Conservation (phyloP, 768 basidiomycete genomes). For the Porpolomopsis calyptriformis region DNA sequence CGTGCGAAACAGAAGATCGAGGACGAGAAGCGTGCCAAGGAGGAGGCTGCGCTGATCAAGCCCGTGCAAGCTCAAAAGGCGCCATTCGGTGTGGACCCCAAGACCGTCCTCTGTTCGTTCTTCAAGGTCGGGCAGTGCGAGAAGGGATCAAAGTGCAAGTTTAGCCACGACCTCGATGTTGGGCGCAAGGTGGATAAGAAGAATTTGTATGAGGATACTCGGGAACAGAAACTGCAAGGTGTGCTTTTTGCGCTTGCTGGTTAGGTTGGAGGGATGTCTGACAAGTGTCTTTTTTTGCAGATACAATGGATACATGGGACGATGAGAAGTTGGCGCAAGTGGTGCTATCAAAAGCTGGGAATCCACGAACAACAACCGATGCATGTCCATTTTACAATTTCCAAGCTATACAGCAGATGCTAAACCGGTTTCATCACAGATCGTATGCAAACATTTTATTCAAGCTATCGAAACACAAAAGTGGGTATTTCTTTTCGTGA, state of each 20-base stretch:
- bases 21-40: slow-evolving; percentile 75
- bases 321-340: slow-evolving; percentile 88
- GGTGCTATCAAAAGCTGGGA: slow-evolving; percentile 78
- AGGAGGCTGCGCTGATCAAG: slow-evolving; percentile 75
- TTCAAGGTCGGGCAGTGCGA: slow-evolving; percentile 90
- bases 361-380: slow-evolving; percentile 86
- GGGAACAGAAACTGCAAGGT: slow-evolving; percentile 76
- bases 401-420: too few relatives aligned
- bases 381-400: too few relatives aligned
- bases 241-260: too few relatives aligned
- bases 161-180: slow-evolving; percentile 86
- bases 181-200: slow-evolving; percentile 91
- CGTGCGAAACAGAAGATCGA: slow-evolving; percentile 66
- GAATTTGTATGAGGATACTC: slow-evolving; percentile 81
- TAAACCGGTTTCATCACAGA: too few relatives aligned
- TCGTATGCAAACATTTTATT: slow-evolving; percentile 97
- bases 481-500: slow-evolving; percentile 23
- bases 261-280: background rate
- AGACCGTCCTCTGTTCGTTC: slow-evolving; percentile 85
- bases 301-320: slow-evolving; percentile 98
- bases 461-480: slow-evolving; percentile 90
- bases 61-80: slow-evolving; percentile 77
- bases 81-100: slow-evolving; percentile 93
- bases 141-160: slow-evolving; percentile 94
- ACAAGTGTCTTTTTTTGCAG: slow-evolving; percentile 27